phyloP scores from a whole-genome alignment of 176 grass and related monocot genomes.

The Avena sativa region DNA sequence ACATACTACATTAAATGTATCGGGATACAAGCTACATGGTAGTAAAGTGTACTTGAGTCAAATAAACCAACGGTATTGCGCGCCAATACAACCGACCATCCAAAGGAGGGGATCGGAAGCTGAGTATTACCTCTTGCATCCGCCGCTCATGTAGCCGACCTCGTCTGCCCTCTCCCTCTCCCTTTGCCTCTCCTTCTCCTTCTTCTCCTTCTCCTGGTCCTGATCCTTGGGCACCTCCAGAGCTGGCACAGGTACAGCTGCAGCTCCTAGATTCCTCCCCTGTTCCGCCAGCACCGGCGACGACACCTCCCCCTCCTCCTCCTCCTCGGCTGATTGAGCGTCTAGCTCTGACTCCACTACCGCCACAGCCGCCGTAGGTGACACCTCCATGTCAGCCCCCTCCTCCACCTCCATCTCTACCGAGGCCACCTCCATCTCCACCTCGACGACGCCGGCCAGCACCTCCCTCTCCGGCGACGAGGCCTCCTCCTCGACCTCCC shows the following conservation, averaged over 20 bases:
- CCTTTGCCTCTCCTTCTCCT: constrained; percentile 42
- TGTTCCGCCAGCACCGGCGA: not conserved
- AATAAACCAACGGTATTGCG: not conserved
- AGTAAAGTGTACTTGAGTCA: constrained; percentile 11
- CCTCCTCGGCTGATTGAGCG: not conserved
- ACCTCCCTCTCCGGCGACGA: constrained; percentile 21
- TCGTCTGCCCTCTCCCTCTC: constrained; percentile 59
- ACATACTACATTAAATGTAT: not conserved
- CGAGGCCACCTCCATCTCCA: constrained; percentile 25
- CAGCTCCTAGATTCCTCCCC: constrained; percentile 3
- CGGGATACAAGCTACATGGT: not conserved
- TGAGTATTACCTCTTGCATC: constrained; percentile 87
- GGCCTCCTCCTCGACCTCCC: constrained; percentile 43
- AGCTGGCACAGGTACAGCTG: not conserved
- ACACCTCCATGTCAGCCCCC: constrained; percentile 32
- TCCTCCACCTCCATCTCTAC: constrained; percentile 27
- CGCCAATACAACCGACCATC: not conserved
- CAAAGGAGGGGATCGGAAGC: constrained; percentile 1
- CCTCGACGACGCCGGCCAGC: not conserved
- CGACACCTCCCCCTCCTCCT: constrained; percentile 33
- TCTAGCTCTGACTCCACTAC: constrained; percentile 13
- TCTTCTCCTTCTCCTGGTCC: constrained; percentile 38
- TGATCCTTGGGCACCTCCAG: constrained; percentile 29
- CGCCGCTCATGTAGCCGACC: constrained; percentile 83
- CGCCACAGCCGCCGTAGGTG: constrained; percentile 17